Evolutionary conservation across 345 rosid species (phyloP), one percentile per base, ranked within the genome.

Genomic region (Jatropha curcas): DNA sequence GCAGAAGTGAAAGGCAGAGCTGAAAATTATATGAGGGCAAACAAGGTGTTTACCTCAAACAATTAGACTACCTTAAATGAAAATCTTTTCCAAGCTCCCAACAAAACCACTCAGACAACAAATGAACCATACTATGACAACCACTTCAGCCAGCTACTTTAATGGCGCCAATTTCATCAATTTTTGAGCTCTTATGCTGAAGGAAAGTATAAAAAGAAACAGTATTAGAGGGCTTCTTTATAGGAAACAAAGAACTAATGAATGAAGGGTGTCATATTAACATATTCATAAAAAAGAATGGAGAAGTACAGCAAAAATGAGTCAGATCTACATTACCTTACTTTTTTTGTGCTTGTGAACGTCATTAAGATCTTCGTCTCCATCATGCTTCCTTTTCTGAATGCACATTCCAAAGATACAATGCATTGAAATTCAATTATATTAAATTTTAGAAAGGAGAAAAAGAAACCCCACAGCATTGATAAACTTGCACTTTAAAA

Each of bases 351-450:
- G 97, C 83, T 87, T 86, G 69, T 90, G 93, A 76, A 83, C 76
- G 52, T 91, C 98, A 80, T 83, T 95, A 12, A 87, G 80, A 84
- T 92, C 93, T 83, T 95, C 99, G 45, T 91, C 98, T 50, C 96
- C 98, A 65, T 85, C 95, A 53, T 91, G 99, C 86, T 91, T 95
- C 86, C 99, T 85, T 89, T 92, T 95, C 99, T 95, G 92, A 80
- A 82, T 75, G 68, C 31, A 74, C 60, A 68, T 48, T 35, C 63
- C 9, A 30, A 70, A 73, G n/a, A 68, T 45, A 73, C 65, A 72
- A 63, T 11, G 27, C 58, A 75, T 59, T 37, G 28, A 39, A 71
- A 60, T 35, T 20, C 58, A 41, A 48, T 17, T n/a, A 10, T 20
- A 58, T 14, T 31, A 16, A 28, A 11, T 28, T 12, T 17, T 31